phyloP scores from a whole-genome alignment of 352 stramenopile species.

The Globisporangium rhizosaccharum region DNA sequence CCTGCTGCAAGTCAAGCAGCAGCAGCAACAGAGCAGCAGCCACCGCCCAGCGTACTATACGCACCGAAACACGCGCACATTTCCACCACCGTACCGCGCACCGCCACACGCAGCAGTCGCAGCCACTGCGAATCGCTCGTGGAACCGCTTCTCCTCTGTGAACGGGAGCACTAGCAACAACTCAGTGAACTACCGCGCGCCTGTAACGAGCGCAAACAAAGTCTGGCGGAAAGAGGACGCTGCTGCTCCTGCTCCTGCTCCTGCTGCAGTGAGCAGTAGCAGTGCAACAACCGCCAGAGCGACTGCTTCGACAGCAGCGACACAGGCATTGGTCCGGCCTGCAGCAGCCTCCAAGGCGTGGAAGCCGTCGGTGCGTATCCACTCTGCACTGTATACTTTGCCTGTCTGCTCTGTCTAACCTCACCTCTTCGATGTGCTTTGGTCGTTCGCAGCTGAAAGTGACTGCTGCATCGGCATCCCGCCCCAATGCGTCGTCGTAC shows the following conservation, averaged over 20 bases:
- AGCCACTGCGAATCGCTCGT: slow-evolving; percentile 32
- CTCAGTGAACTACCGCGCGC: not conserved
- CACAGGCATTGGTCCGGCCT: not conserved
- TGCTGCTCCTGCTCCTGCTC: not conserved
- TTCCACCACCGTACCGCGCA: slow-evolving; percentile 4
- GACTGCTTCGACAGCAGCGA: not conserved
- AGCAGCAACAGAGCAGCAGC: slow-evolving; percentile 4
- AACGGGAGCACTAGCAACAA: not conserved
- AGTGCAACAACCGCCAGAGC: not conserved
- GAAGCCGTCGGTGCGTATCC: slow-evolving; percentile 24
- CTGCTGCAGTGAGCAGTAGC: not conserved
- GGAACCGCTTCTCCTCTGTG: slow-evolving; percentile 23
- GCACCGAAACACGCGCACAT: not conserved
- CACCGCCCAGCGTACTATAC: not conserved
- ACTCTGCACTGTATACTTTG: not conserved
- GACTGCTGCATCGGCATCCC: not conserved
- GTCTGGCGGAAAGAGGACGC: slow-evolving; percentile 38
- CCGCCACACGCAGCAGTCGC: not conserved
- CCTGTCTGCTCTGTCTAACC: not conserved
- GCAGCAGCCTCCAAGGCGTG: slow-evolving; percentile 17
- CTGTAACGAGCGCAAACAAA: slow-evolving; percentile 37
- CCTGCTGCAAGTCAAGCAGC: slow-evolving; percentile 48
- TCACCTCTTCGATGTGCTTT: not conserved
- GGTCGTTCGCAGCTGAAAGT: slow-evolving; percentile 8
- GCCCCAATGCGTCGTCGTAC: not conserved